Evolutionary conservation across 2,329 filamentous ascomycete species (phyloP), one percentile per base, ranked within the genome.

Genomic region (Clarireedia hainanense): DNA sequence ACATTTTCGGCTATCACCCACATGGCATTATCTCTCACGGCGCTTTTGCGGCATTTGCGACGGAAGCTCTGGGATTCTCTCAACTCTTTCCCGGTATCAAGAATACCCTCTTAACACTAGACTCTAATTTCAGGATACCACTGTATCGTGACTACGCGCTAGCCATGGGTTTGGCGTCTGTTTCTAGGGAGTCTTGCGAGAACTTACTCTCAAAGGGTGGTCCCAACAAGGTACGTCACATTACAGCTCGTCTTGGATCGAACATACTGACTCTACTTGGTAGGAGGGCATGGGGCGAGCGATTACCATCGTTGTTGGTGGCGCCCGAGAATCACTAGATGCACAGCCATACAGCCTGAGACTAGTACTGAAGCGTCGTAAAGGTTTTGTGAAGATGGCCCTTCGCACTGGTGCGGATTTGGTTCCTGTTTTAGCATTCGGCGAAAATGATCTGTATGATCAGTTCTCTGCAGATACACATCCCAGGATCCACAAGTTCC

Each of bases 11-110:
- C 46, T 97, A 97, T 71, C 94, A 97, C 66, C 94, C 94, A 0
- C 94, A 99, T 68, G 92, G 94, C 24, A 97, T 99, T 71, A 96
- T 99, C 67, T 94, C 88, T 5, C 90, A 96, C 65, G 94, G 92
- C n/a, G 92, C 91, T 0, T 96, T 92, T 74, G 89, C 85, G 5
- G 88, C 91, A 5, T 97, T 97, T 67, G 88, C 80, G 4, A 97
- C 92, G 0, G 91, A 96, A 65, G 90, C 90, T 0, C 78, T 96
- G 0, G 90, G 90, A 0, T 97, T 96, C 70, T 79, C 82, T 0
- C 83, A 88, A 55, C 82, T 95, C 59, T 99, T 96, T 66, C 94
- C 94, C 0, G 92, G 91, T 58, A 96, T 99, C 70, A 96, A 88
- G 47, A 97, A 97, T 72, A 91, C 89, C 6, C 76, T 97, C 23